Evolutionary conservation across 2,329 filamentous ascomycete species (phyloP).

Genomic region (Botrytis galanthina): DNA sequence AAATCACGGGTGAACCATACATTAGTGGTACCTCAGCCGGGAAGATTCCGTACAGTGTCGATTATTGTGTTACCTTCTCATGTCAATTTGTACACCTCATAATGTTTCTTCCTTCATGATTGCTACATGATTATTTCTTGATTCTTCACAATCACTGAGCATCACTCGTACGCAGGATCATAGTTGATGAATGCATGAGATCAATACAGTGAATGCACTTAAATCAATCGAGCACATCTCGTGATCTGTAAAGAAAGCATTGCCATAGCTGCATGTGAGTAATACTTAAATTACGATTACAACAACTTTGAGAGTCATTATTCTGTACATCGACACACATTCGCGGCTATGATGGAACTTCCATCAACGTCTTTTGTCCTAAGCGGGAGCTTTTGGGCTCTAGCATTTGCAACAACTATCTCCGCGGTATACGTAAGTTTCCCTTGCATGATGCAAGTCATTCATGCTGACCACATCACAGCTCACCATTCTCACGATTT

Average conservation of each 20-base stretch:
- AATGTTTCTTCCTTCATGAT: background rate
- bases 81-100: background rate
- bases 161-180: background rate
- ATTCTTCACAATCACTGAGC: background rate
- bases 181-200: background rate
- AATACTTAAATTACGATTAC: background rate
- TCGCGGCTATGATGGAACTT: background rate
- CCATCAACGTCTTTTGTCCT: background rate
- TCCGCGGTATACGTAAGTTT: conserved; percentile 16
- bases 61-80: background rate
- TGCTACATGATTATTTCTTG: background rate
- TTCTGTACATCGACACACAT: background rate
- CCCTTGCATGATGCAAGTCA: background rate
- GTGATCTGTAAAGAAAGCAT: background rate
- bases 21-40: background rate
- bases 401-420: background rate
- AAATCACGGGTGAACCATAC: background rate
- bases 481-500: conserved; percentile 42
- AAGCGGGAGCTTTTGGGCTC: background rate
- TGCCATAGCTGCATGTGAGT: background rate
- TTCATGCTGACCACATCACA: background rate
- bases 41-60: background rate
- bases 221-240: background rate
- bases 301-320: background rate
- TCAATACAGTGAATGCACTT: background rate